Conservation (phyloP, 2,329 filamentous ascomycete species). For the Ascosphaera aggregata region DNA sequence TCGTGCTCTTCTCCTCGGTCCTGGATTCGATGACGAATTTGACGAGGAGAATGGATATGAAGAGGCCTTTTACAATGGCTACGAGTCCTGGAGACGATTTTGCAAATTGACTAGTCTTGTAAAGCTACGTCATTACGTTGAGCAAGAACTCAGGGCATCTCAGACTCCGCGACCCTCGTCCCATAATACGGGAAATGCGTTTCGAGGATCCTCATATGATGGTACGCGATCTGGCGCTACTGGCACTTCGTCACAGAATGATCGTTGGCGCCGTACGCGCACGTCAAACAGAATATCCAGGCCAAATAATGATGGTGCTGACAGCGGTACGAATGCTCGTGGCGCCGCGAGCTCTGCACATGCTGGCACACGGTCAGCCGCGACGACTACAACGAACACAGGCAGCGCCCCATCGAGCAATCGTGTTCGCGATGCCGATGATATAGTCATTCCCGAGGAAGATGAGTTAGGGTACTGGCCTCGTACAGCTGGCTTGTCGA, state of each 20-base stretch:
- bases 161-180: too few species aligned
- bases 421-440: not conserved
- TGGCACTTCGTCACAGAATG: too few species aligned
- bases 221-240: too few species aligned
- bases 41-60: not conserved
- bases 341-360: too few species aligned
- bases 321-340: too few species aligned
- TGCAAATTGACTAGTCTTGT: not conserved
- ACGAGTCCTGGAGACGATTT: not conserved
- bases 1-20: slow-evolving; percentile 45
- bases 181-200: too few species aligned
- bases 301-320: too few species aligned
- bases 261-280: too few species aligned
- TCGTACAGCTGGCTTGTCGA: not conserved
- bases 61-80: not conserved
- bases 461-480: not conserved
- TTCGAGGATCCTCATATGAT: not conserved
- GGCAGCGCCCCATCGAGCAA: too few species aligned
- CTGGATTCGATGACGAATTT: not conserved
- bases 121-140: not conserved
- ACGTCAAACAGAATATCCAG: too few species aligned
- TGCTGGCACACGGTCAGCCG: too few species aligned
- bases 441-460: not conserved
- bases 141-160: not conserved
- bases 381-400: not conserved